Evolutionary conservation across 2,329 filamentous ascomycete species (phyloP).

Genomic region (Aspergillus novofumigatus): DNA sequence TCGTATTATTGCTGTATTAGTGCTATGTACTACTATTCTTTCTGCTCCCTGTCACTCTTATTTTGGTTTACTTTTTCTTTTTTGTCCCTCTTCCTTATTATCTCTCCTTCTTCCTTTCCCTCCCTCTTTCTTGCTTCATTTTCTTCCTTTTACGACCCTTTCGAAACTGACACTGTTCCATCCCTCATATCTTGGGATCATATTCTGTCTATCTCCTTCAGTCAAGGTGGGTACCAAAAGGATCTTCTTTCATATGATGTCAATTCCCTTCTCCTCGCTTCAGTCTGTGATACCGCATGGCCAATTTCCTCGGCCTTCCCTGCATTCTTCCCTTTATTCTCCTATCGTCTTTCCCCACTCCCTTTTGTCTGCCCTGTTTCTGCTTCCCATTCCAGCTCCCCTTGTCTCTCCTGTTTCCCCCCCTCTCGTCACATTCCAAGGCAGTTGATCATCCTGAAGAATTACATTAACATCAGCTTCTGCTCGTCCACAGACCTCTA

Average conservation of each 20-base stretch:
- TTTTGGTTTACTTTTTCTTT: slow-evolving; percentile 3
- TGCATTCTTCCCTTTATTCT: slow-evolving; percentile 17
- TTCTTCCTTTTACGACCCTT: background rate
- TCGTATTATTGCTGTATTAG: background rate
- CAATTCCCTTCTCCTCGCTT: background rate
- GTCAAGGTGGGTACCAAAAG: background rate
- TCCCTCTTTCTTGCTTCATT: background rate
- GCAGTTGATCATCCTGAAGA: slow-evolving; percentile 14
- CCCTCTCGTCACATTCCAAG: slow-evolving; percentile 9
- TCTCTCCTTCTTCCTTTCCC: background rate
- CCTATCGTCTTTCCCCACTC: slow-evolving; percentile 10
- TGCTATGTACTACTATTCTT: background rate
- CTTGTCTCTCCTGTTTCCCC: slow-evolving; percentile 2
- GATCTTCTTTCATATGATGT: background rate
- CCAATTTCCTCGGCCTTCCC: slow-evolving; percentile 4
- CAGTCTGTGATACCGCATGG: background rate
- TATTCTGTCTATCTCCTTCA: background rate
- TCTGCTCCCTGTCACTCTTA: slow-evolving; percentile 4
- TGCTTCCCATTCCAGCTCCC: slow-evolving; percentile 7
- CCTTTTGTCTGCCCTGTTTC: slow-evolving; percentile 8
- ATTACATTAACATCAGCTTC: slow-evolving; percentile 11
- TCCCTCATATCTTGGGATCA: background rate
- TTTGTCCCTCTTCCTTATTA: background rate
- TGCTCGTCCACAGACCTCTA: background rate
- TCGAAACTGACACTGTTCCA: background rate